Evolutionary conservation across 2,329 filamentous ascomycete species (phyloP).

Genomic region (Cercospora zeae-maydis): DNA sequence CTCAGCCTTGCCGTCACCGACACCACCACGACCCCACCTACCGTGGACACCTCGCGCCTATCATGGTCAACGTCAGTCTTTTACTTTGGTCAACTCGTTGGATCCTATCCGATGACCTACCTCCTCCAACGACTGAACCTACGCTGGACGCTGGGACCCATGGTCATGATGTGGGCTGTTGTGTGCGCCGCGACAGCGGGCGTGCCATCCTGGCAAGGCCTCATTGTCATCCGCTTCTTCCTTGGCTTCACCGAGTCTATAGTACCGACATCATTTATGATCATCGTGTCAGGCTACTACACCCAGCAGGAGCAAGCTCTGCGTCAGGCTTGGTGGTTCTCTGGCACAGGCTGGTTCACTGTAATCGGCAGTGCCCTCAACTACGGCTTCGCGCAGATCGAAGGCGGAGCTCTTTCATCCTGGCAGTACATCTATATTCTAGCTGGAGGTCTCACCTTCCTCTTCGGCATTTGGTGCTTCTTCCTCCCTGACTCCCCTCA

Average conservation of each 20-base stretch:
- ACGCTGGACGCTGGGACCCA: slow-evolving; percentile 38
- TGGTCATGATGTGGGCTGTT: not conserved
- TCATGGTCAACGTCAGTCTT: slow-evolving; percentile 38
- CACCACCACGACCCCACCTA: not conserved
- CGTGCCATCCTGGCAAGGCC: slow-evolving; percentile 39
- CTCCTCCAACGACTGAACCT: slow-evolving; percentile 43
- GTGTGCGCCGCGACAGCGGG: not conserved
- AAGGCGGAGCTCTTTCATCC: slow-evolving; percentile 34
- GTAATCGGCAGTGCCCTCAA: not conserved
- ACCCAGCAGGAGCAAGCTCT: slow-evolving; percentile 14
- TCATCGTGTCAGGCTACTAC: slow-evolving; percentile 33
- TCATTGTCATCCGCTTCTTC: slow-evolving; percentile 26
- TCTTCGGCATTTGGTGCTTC: slow-evolving; percentile 4
- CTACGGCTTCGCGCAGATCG: not conserved
- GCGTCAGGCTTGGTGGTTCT: slow-evolving; percentile 5
- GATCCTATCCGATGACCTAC: slow-evolving; percentile 43
- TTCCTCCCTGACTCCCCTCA: slow-evolving; percentile 14
- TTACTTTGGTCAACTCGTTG: slow-evolving; percentile 47
- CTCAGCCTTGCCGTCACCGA: slow-evolving; percentile 2
- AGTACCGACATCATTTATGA: slow-evolving; percentile 48
- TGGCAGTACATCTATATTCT: slow-evolving; percentile 48
- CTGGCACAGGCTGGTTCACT: not conserved
- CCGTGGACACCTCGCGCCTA: not conserved
- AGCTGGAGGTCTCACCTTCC: not conserved
- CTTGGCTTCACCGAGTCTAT: not conserved